phyloP scores from a whole-genome alignment of 371 early-diverging fungal species.

The Mortierella polycephala region DNA sequence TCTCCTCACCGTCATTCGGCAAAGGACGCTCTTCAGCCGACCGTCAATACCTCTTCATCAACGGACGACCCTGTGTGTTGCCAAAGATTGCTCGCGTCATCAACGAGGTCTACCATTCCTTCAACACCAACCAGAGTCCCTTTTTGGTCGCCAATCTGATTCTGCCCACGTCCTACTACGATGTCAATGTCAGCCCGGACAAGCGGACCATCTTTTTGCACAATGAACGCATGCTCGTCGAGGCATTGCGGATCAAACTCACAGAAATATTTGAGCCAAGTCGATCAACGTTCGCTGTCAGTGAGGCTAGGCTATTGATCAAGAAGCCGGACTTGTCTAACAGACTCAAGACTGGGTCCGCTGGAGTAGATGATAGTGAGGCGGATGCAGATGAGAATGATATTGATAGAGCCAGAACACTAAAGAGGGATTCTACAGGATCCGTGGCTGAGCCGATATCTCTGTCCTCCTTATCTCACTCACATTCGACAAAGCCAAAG shows the following conservation, averaged over 20 bases:
- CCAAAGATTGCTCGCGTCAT: constrained; percentile 77
- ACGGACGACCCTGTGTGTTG: constrained; percentile 88
- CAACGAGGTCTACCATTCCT: constrained; percentile 83
- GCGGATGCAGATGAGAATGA: background rate
- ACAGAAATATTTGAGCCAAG: constrained; percentile 67
- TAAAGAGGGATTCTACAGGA: background rate
- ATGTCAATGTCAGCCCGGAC: constrained; percentile 96
- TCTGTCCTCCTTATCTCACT: constrained; percentile 9
- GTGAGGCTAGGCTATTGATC: constrained; percentile 31
- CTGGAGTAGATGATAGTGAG: background rate
- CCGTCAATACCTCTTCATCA: constrained; percentile 89
- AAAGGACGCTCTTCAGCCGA: constrained; percentile 81
- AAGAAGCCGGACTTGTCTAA: constrained; percentile 30
- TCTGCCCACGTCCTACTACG: constrained; percentile 70
- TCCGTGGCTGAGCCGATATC: constrained; percentile 1
- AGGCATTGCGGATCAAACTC: constrained; percentile 61
- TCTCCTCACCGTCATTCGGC: constrained; percentile 75
- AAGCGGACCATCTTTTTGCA: constrained; percentile 91
- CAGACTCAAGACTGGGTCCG: background rate
- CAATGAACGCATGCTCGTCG: constrained; percentile 71
- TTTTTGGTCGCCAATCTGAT: constrained; percentile 79
- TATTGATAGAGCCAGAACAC: background rate
- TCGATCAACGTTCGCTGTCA: constrained; percentile 63
- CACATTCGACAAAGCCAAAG: background rate
- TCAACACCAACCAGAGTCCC: constrained; percentile 81